These are phyloP conservation scores for Myriosclerotinia duriaeana DNA, from an alignment of 2,329 filamentous ascomycete genomes.

Conservation along the genomic window DNA sequence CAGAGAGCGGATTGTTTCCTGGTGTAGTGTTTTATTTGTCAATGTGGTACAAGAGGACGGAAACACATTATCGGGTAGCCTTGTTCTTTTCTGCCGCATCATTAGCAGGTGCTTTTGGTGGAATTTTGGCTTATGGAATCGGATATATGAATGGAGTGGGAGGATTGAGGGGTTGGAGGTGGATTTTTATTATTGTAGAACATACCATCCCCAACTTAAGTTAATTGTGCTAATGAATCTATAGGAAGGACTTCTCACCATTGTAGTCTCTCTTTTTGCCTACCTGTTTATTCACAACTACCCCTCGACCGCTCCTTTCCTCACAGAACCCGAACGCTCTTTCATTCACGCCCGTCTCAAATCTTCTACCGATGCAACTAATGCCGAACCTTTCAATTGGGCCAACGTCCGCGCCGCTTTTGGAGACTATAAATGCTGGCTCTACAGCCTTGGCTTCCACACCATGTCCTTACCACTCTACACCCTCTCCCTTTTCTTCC, in stretches of 20 bases:
- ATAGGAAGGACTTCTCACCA: slow-evolving; percentile 55
- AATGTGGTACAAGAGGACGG: slow-evolving; percentile 56
- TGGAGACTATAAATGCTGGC: slow-evolving; percentile 68
- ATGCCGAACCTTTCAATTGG: slow-evolving; percentile 69
- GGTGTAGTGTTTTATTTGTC: slow-evolving; percentile 51
- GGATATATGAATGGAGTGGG: slow-evolving; percentile 54
- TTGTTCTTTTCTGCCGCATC: slow-evolving; percentile 57
- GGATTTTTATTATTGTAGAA: slow-evolving; percentile 60
- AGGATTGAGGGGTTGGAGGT: slow-evolving; percentile 54
- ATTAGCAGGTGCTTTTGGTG: slow-evolving; percentile 57
- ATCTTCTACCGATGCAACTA: slow-evolving; percentile 67
- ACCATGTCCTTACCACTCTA: slow-evolving; percentile 66
- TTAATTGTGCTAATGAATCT: slow-evolving; percentile 16
- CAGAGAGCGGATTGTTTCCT: slow-evolving; percentile 55
- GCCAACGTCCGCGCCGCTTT: slow-evolving; percentile 61
- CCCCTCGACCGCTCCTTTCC: slow-evolving; percentile 57
- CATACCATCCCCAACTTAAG: background rate
- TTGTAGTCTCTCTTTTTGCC: slow-evolving; percentile 50
- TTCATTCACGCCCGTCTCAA: slow-evolving; percentile 57
- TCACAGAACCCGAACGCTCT: slow-evolving; percentile 48
- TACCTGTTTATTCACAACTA: slow-evolving; percentile 68
- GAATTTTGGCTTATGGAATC: slow-evolving; percentile 57
- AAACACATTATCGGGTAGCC: slow-evolving; percentile 55
- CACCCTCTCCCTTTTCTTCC: slow-evolving; percentile 56
- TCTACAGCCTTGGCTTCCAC: slow-evolving; percentile 71